Percentiles rank a stretch among this genome's conserved stretches.
Evolutionary conservation across 148 eudicot species (phyloP).

Genomic region (Chenopodium suecicum): DNA sequence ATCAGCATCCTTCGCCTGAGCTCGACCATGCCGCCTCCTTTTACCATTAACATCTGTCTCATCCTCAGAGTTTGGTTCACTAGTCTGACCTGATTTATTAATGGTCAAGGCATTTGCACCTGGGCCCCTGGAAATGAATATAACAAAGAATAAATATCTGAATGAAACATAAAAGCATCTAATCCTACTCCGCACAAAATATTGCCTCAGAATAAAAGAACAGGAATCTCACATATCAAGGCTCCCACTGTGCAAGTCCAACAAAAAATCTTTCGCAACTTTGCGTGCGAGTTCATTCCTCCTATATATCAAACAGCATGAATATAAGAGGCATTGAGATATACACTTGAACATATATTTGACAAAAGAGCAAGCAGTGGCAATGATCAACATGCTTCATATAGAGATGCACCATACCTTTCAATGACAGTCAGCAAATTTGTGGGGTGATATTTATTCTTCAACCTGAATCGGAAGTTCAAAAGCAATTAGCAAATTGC

Average conservation of each 20-base stretch:
- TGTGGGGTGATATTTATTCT: constrained; percentile 95
- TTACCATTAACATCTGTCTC: constrained; percentile 70
- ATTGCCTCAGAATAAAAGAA: neutral
- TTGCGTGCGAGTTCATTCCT: constrained; percentile 88
- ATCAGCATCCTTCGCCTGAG: constrained; percentile 55
- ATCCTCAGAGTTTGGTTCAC: constrained; percentile 79
- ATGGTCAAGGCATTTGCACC: constrained; percentile 42
- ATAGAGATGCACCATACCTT: constrained; percentile 46
- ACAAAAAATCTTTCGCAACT: constrained; percentile 80
- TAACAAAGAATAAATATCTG: neutral
- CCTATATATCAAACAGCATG: constrained; percentile 37
- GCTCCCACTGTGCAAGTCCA: constrained; percentile 84
- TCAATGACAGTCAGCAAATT: constrained; percentile 79
- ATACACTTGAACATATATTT: neutral
- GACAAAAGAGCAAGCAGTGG: neutral
- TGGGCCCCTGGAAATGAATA: constrained; percentile 63
- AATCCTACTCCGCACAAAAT: neutral
- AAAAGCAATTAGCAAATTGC: constrained; percentile 9
- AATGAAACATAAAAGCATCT: neutral
- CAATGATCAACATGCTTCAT: constrained; percentile 8
- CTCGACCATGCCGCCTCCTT: constrained; percentile 71
- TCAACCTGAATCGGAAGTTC: constrained; percentile 58
- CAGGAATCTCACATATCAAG: constrained; percentile 70
- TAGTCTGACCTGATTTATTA: constrained; percentile 68
- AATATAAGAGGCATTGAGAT: neutral